Evolutionary conservation across 1,139 yeast genomes (phyloP).

Genomic region (Geotrichum klebahnii): DNA sequence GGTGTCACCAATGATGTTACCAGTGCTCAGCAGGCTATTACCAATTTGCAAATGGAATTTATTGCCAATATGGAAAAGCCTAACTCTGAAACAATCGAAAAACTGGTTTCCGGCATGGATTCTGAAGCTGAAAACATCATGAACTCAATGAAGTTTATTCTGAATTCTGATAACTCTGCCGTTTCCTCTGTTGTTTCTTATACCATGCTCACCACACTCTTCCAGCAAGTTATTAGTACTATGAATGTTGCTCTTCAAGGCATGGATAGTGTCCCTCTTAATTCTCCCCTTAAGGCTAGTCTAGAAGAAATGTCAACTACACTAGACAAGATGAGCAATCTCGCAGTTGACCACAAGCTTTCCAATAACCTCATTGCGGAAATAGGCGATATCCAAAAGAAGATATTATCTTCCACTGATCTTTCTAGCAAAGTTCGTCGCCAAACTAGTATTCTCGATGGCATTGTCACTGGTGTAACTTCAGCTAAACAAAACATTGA

Average conservation of each 20-base stretch:
- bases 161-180: conserved; percentile 32
- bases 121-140: conserved; percentile 35
- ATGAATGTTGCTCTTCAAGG: conserved; percentile 35
- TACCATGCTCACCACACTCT: conserved; percentile 33
- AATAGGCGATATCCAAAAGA: conserved; percentile 13
- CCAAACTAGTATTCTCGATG: conserved; percentile 17
- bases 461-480: conserved; percentile 25
- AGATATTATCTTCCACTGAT: conserved; percentile 4
- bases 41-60: conserved; percentile 10
- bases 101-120: conserved; percentile 34
- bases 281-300: conserved; percentile 23
- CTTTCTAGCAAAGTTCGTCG: conserved; percentile 11
- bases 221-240: conserved; percentile 38
- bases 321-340: conserved; percentile 13
- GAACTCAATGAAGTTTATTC: conserved; percentile 27
- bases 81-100: conserved; percentile 27
- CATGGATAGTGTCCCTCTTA: conserved; percentile 28
- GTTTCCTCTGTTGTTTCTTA: conserved; percentile 30
- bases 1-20: conserved; percentile 13
- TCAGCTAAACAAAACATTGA: conserved; percentile 32
- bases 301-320: conserved; percentile 17
- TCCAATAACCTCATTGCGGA: conserved; percentile 9
- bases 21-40: conserved; percentile 13
- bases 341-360: conserved; percentile 13
- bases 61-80: conserved; percentile 24